Evolutionary conservation across 345 rosid species (phyloP), one percentile per base, ranked within the genome.

Genomic region (Syzygium oleosum): DNA sequence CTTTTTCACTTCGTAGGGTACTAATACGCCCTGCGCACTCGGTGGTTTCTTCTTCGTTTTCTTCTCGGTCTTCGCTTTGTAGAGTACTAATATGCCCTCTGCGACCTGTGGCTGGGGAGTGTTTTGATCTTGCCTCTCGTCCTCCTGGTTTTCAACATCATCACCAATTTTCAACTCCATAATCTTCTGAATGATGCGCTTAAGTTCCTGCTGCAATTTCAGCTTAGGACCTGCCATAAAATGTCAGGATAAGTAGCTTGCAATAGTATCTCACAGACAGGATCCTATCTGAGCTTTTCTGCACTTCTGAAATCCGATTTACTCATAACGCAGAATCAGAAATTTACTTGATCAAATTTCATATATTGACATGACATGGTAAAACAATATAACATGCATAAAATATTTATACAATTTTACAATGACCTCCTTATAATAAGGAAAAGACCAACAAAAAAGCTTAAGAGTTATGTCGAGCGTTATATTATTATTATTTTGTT

Each of bases 1-100:
- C 61, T 13, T 56, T 68, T 88, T 92, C 27, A 22, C 13, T 38
- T 38, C 3, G 78, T 88, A 86, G 29, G 88, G 89, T 63, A 91
- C 90, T 55, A 91, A 5, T 16, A 51, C 13, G 6, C 87, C 88
- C 83, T 38, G 83, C 2, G 49, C 25, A 7, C 83, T 73, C 15
- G 1, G 27, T 73, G 83, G 27, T 73, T 73, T 73, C 49, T 73
- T 73, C 83, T 61, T 61, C 1, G 22, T 53, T 53, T 16, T 53
- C 55, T 53, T 53, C 7, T 21, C 23, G 11, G 3, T 19, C 38
- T 38, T 73, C 4, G 49, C 46, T 34, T 73, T 38, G 49, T 73
- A 73, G 49, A 43, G 46, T 43, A 43, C 46, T 43, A 43, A 43
- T 43, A 6, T 43, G 46, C 46, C 46, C 46, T 43, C 46, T 43